These are phyloP conservation scores for Mycena floridula DNA, from an alignment of 768 basidiomycete species.

Conservation along the genomic window DNA sequence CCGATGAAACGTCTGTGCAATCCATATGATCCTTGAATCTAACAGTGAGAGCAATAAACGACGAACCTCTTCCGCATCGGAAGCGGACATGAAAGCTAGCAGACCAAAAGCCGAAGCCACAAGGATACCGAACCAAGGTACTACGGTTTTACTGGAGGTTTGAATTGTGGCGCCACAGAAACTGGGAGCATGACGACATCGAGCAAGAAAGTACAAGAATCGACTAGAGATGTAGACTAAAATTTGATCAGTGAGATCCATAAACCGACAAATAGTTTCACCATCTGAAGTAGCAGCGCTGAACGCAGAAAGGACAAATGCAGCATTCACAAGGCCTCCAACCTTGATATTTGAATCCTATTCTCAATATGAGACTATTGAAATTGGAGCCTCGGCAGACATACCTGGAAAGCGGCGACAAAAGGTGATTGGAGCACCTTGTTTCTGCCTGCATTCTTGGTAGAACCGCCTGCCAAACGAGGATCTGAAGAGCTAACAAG, in stretches of 20 bases:
- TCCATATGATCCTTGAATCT: neutral
- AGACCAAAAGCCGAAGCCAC: neutral
- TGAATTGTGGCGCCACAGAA: neutral
- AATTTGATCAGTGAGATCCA: constrained; percentile 12
- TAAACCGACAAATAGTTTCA: neutral
- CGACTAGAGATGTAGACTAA: constrained; percentile 17
- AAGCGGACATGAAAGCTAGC: neutral
- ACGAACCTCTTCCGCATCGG: neutral
- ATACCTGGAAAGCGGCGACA: neutral
- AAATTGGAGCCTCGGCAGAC: too few relatives aligned
- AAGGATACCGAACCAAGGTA: neutral
- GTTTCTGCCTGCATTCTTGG: neutral
- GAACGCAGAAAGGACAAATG: neutral
- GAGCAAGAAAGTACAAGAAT: constrained; percentile 25
- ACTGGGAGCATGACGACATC: constrained; percentile 18
- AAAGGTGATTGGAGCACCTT: neutral
- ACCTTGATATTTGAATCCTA: too few relatives aligned
- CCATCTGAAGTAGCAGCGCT: neutral
- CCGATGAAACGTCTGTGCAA: neutral
- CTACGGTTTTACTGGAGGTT: neutral
- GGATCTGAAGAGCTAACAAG: constrained; percentile 22
- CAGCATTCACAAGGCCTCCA: neutral
- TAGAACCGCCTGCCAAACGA: constrained; percentile 1
- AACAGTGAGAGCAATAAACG: neutral
- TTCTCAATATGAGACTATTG: too few relatives aligned